Evolutionary conservation across 441 rosid species (phyloP), one percentile per base, ranked within the genome.

Genomic region (Gossypium schwendimanii): DNA sequence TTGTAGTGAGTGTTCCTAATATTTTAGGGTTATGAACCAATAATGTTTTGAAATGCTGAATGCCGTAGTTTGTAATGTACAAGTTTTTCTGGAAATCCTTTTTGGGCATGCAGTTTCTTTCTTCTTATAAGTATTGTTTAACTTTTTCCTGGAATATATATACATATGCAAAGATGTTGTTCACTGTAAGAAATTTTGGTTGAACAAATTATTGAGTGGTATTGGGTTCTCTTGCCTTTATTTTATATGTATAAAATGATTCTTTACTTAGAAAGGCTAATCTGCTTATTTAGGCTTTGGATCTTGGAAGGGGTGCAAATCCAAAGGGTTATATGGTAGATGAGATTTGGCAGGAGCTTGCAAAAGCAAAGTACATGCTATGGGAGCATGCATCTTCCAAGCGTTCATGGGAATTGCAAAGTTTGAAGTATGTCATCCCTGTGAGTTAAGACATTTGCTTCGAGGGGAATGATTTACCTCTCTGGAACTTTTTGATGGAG

Each of bases 281-380:
- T 17, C 50, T 67, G 24, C 44, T 26, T 67, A 0, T 71, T 26
- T 71, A 92, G 97, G 98, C 98, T 28, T 75, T 94, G 84, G 93
- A 94, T 78, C 96, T 92, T 74, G 97, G 93, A 67, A 87, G 92
- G 87, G 88, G 87, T 14, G 87, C 92, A 44, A 77, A 87, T 73
- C 87, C 85, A 60, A 84, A 76, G 12, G 84, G 94, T 52, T 86
- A 88, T 54, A 87, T 91, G 88, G 89, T 94, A 17, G 97, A 94
- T 72, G 97, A 87, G 70, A 94, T 94, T 69, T 94, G 98, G 97
- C 90, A 87, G 77, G 96, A 88, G 82, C 90, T 94, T 57, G 82
- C 97, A 10, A 91, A 84, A 79, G 97, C 99, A 26, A 92, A 91
- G 81, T 94, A 89, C 83, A 53, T 83, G 81, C 82, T 84, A 70